These are phyloP conservation scores for Taxillus chinensis DNA, from an alignment of 164 flowering plant species.

Conservation along the genomic window DNA sequence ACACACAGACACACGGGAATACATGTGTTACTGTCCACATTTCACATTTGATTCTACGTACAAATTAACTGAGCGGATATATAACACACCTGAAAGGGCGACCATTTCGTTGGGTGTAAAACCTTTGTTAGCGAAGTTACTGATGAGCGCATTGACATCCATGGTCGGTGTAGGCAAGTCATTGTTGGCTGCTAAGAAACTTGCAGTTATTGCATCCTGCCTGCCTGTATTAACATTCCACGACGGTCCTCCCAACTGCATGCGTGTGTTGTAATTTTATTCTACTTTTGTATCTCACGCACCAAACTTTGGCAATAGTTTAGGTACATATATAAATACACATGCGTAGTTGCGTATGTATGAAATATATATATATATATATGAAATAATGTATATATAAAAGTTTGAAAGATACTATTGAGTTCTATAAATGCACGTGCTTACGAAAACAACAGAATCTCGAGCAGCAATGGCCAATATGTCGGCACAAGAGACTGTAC, in stretches of 20 bases:
- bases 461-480: slow-evolving; percentile 29
- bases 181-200: slow-evolving; percentile 14
- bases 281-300: too few relatives aligned
- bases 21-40: too few relatives aligned
- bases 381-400: slow-evolving; percentile 6
- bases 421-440: neutral
- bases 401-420: slow-evolving; percentile 6
- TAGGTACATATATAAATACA: too few relatives aligned
- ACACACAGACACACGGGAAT: too few relatives aligned
- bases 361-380: neutral
- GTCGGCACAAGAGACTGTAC: slow-evolving; percentile 45
- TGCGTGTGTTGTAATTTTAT: neutral
- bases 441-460: slow-evolving; percentile 23
- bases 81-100: slow-evolving; percentile 43
- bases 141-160: slow-evolving; percentile 15
- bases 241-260: slow-evolving; percentile 27
- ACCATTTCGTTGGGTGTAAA: slow-evolving; percentile 23
- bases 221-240: slow-evolving; percentile 34
- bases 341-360: too few relatives aligned
- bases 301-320: too few relatives aligned
- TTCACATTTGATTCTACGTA: too few relatives aligned
- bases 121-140: slow-evolving; percentile 20
- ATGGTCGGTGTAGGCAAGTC: slow-evolving; percentile 22
- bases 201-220: slow-evolving; percentile 33
- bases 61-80: slow-evolving; percentile 34